Evolutionary conservation across 345 rosid genomes (phyloP).

Genomic region (Camelina neglecta): DNA sequence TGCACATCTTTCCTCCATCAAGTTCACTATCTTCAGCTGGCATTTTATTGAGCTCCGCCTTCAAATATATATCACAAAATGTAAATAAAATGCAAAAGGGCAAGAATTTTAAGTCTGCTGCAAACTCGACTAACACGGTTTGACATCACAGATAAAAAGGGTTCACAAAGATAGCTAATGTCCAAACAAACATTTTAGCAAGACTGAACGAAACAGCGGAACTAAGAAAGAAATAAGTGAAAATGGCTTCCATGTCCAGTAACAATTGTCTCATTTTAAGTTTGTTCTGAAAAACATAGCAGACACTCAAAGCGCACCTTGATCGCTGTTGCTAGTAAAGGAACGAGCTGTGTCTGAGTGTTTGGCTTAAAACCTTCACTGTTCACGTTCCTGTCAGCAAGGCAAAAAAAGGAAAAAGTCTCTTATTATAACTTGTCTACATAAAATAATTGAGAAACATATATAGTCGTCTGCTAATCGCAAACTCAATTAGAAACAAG

Average conservation of each 20-base stretch:
- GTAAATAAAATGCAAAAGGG: not conserved
- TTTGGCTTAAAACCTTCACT: slow-evolving; percentile 93
- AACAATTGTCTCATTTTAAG: too few relatives aligned
- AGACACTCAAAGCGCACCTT: slow-evolving; percentile 56
- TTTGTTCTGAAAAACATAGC: not conserved
- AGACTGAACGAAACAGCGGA: not conserved
- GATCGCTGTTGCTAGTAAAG: slow-evolving; percentile 84
- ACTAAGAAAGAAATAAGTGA: too few relatives aligned
- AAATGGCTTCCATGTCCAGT: too few relatives aligned
- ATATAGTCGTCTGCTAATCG: not conserved
- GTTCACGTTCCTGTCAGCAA: slow-evolving; percentile 63
- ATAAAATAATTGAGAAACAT: not conserved
- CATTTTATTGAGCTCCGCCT: slow-evolving; percentile 79
- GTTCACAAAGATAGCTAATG: not conserved
- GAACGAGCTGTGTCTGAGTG: slow-evolving; percentile 84
- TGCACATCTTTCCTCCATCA: slow-evolving; percentile 45
- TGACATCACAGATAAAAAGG: slow-evolving; percentile 7
- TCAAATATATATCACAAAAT: slow-evolving; percentile 34
- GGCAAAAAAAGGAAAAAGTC: not conserved
- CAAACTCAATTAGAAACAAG: not conserved
- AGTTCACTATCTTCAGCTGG: slow-evolving; percentile 46
- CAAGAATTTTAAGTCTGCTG: not conserved
- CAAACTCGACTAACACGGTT: not conserved
- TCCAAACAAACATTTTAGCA: slow-evolving; percentile 7
- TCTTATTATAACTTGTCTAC: not conserved